phyloP scores from a whole-genome alignment of 805 yeast species.

The Pichia exigua region DNA sequence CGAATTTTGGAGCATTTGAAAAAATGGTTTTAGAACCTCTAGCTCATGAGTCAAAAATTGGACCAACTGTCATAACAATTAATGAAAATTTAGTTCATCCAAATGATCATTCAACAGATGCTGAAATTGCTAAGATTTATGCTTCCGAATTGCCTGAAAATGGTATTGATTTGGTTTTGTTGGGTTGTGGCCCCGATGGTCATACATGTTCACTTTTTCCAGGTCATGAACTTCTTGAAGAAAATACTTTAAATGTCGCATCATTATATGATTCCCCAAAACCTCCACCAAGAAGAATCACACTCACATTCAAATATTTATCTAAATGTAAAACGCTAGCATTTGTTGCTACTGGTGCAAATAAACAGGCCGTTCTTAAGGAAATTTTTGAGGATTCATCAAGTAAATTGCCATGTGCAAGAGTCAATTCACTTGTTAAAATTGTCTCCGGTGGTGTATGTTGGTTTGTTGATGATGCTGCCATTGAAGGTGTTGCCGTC shows the following conservation, averaged over 20 bases:
- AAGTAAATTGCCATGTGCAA: conserved; percentile 55
- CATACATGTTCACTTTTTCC: conserved; percentile 94
- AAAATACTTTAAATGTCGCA: conserved; percentile 45
- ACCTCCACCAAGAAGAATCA: conserved; percentile 89
- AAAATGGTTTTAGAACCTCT: conserved; percentile 48
- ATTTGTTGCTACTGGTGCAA: conserved; percentile 86
- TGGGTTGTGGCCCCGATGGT: conserved; percentile 96
- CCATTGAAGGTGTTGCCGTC: conserved; percentile 51
- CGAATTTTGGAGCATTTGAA: conserved; percentile 78
- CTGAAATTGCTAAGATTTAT: conserved; percentile 57
- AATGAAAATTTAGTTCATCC: conserved; percentile 48
- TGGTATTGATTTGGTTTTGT: conserved; percentile 54
- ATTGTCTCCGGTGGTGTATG: conserved; percentile 38
- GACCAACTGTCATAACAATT: conserved; percentile 60
- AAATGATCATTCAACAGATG: conserved; percentile 43
- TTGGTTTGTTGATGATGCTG: conserved; percentile 84
- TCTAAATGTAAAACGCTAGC: conserved; percentile 47
- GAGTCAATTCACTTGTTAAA: conserved; percentile 53
- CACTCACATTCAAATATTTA: conserved; percentile 76
- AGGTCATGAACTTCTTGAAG: conserved; percentile 61
- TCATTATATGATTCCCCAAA: conserved; percentile 79
- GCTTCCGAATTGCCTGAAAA: conserved; percentile 46
- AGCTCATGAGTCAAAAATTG: conserved; percentile 31
- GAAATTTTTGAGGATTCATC: conserved; percentile 52
- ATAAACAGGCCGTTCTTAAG: conserved; percentile 65